Conservation (phyloP, 257 asterid genomes). For the Jacaranda copaia region DNA sequence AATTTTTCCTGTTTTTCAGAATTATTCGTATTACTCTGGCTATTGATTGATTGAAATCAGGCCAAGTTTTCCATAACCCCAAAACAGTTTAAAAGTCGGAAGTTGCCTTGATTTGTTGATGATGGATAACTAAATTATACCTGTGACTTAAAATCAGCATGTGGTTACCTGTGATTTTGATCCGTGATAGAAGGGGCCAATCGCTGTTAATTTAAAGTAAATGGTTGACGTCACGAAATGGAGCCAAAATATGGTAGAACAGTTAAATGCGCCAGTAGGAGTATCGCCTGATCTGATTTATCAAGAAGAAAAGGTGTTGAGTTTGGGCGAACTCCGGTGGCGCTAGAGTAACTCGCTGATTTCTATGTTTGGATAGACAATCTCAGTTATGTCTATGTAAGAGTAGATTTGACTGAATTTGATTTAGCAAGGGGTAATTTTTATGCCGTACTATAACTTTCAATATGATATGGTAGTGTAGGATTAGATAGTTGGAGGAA, state of each 20-base stretch:
- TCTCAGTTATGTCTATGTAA: not conserved
- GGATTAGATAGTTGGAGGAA: not conserved
- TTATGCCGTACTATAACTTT: not conserved
- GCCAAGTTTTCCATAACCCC: not conserved
- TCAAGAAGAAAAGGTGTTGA: not conserved
- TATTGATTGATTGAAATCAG: not conserved
- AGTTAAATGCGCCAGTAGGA: not conserved
- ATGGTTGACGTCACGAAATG: not conserved
- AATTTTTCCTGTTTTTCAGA: not conserved
- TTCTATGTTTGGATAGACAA: not conserved
- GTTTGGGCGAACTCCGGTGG: not conserved
- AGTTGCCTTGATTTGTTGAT: constrained; percentile 14
- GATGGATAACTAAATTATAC: not conserved
- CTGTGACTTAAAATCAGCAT: not conserved
- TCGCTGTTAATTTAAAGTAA: constrained; percentile 7
- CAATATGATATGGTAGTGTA: constrained; percentile 1
- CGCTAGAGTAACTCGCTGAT: not conserved
- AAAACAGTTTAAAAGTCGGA: not conserved
- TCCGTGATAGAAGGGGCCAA: constrained; percentile 15
- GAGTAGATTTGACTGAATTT: constrained; percentile 18
- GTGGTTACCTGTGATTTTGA: constrained; percentile 22
- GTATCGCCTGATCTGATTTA: not conserved
- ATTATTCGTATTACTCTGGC: not conserved
- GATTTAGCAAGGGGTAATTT: not conserved
- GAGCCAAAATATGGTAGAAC: not conserved